A percentile compares a stretch with the other conserved stretches of the same genome.
These are phyloP conservation scores for Hypoxylon subgilvum DNA, from an alignment of 495 filamentous ascomycete genomes.

Conservation along the genomic window DNA sequence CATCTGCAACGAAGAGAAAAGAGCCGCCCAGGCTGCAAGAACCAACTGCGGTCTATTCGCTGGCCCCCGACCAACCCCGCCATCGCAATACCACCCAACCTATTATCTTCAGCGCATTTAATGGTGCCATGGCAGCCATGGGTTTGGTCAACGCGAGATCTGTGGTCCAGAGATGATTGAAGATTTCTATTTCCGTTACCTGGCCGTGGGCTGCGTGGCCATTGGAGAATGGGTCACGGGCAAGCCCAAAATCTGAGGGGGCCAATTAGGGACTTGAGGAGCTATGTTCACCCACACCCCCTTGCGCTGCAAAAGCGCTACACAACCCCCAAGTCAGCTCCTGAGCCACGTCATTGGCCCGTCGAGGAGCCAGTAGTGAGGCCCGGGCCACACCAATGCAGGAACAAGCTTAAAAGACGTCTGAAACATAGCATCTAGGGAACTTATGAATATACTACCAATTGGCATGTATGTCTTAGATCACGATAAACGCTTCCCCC, in stretches of 20 bases:
- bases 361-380: neutral
- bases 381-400: slow-evolving; percentile 20
- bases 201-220: slow-evolving; percentile 25
- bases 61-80: slow-evolving; percentile 2
- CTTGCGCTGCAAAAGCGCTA: slow-evolving; percentile 27
- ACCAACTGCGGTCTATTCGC: slow-evolving; percentile 19
- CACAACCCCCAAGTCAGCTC: slow-evolving; percentile 28
- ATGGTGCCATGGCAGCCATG: no score
- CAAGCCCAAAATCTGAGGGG: slow-evolving; percentile 31
- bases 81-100: slow-evolving; percentile 13
- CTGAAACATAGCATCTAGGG: slow-evolving; percentile 32
- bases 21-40: slow-evolving; percentile 31
- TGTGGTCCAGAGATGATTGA: slow-evolving; percentile 25
- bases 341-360: slow-evolving; percentile 27
- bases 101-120: slow-evolving; percentile 27
- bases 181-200: slow-evolving; percentile 34
- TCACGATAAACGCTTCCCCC: no score
- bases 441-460: slow-evolving; percentile 23
- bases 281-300: slow-evolving; percentile 25
- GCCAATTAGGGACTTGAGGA: slow-evolving; percentile 29
- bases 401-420: slow-evolving; percentile 27
- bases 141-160: slow-evolving; percentile 31
- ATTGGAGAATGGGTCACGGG: slow-evolving; percentile 18
- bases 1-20: no score
- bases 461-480: neutral